Conservation (phyloP, 306 rosid species). For the Cicer chorassanicum region DNA sequence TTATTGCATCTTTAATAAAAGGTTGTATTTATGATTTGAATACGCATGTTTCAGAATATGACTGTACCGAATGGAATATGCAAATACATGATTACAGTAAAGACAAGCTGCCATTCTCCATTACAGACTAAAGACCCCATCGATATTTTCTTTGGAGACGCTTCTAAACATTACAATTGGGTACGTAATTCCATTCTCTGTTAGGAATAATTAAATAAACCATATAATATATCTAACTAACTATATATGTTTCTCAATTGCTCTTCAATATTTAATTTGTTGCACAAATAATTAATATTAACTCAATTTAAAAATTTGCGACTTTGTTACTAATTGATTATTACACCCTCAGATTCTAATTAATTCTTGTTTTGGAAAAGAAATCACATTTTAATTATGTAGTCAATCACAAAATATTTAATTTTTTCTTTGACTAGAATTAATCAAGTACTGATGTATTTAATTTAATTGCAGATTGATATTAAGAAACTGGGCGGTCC, state of each 20-base stretch:
- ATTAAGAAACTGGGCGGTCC: conserved; percentile 57
- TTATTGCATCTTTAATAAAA: background rate
- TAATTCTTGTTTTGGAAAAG: background rate
- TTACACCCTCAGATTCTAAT: background rate
- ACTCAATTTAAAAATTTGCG: background rate
- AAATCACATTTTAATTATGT: no score
- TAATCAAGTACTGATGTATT: no score
- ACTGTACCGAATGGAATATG: conserved; percentile 42
- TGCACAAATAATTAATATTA: no score
- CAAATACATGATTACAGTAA: conserved; percentile 62
- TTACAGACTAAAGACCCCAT: conserved; percentile 68
- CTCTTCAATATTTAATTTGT: background rate
- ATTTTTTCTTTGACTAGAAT: no score
- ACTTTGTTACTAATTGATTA: background rate
- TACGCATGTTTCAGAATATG: no score
- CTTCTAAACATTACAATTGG: conserved; percentile 63
- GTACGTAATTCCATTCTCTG: conserved; percentile 57
- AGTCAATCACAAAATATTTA: no score
- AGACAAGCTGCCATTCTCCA: conserved; percentile 75
- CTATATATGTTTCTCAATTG: background rate
- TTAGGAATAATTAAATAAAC: background rate
- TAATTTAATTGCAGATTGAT: conserved; percentile 44
- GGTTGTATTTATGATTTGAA: background rate
- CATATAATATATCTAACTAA: no score
- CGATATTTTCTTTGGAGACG: conserved; percentile 78